Evolutionary conservation across 176 grass and related monocot genomes (phyloP), one percentile per base, ranked within the genome.

Genomic region (Triticum timopheevii): DNA sequence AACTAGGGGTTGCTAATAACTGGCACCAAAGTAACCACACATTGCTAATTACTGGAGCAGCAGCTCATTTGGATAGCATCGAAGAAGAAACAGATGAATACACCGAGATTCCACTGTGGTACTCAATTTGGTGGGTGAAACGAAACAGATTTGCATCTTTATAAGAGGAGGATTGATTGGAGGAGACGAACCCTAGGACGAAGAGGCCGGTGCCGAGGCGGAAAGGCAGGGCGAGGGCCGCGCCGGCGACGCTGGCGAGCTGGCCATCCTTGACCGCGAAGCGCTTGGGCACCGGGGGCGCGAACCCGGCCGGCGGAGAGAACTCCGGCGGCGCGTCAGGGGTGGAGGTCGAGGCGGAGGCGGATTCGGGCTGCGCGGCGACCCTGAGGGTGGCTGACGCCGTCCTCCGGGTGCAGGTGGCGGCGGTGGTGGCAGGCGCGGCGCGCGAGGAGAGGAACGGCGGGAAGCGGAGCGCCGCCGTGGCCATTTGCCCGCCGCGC

Each of bases 161-260:
- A 1, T 40, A n/a, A n/a, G 78, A 20, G 15, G 5, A 31, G 13
- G 28, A 44, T 59, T 59, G 28, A 44, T 59, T 59, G 56, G 56
- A 59, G 70, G 35, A 0, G 38, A 7, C 7, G 71, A 13, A 98
- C 96, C 96, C 93, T 12, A 82, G 88, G 86, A 68, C 88, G 82
- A 98, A 88, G 52, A 63, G 80, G 50, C 96, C 96, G 75, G 93
- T 94, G 47, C 88, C 97, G 61, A 96, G 85, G 86, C 97, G 94
- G 80, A 96, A 91, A 1, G 87, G 90, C 61, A 98, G 77, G 67
- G 90, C 94, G 34, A 98, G 90, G 62, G 97, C 84, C 33, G 97
- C 97, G 45, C 86, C 86, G 39, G 86, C 22, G 65, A 98, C 88
- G 77, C 84, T 93, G 24, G 81, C 72, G 4, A 76, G 35, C 90